Percentiles rank a stretch among this genome's conserved stretches.
These are phyloP conservation scores for Aurinia saxatilis DNA, from an alignment of 345 rosid species.

Conservation along the genomic window DNA sequence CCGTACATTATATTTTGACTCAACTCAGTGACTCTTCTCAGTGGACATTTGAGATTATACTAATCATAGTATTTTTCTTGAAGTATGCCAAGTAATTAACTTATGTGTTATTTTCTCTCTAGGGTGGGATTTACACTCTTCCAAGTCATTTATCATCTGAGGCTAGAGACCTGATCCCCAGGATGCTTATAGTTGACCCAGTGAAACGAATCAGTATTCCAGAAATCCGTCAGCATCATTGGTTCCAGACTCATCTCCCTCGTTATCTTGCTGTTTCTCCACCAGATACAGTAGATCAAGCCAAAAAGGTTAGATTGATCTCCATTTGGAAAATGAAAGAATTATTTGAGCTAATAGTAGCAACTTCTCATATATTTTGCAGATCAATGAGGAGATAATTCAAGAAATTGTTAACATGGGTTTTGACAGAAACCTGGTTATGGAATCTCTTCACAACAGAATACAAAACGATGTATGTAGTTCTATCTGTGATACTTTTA, in stretches of 20 bases:
- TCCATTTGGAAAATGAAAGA: not conserved
- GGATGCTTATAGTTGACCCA: slow-evolving; percentile 94
- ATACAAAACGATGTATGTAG: slow-evolving; percentile 61
- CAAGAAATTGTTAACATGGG: slow-evolving; percentile 71
- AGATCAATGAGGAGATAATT: slow-evolving; percentile 90
- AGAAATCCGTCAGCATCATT: slow-evolving; percentile 83
- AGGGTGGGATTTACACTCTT: slow-evolving; percentile 91
- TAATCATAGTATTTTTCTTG: not conserved
- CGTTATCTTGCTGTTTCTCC: slow-evolving; percentile 86
- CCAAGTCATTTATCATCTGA: slow-evolving; percentile 90
- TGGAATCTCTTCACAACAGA: slow-evolving; percentile 78
- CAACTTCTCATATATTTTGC: slow-evolving; percentile 18
- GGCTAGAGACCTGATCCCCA: slow-evolving; percentile 87
- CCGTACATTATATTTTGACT: not conserved
- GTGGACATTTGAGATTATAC: not conserved
- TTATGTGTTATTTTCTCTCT: not conserved
- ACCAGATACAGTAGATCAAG: slow-evolving; percentile 71
- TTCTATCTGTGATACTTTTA: not conserved
- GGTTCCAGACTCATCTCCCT: slow-evolving; percentile 88
- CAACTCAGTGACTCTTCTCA: not conserved
- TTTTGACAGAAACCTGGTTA: slow-evolving; percentile 57
- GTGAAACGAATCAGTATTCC: slow-evolving; percentile 83
- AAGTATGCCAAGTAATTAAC: not conserved
- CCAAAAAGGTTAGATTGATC: slow-evolving; percentile 51
- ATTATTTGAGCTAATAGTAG: not conserved